Evolutionary conservation across 75 land plant genomes (phyloP), one percentile per base, ranked within the genome.

Genomic region (Pinus taeda): DNA sequence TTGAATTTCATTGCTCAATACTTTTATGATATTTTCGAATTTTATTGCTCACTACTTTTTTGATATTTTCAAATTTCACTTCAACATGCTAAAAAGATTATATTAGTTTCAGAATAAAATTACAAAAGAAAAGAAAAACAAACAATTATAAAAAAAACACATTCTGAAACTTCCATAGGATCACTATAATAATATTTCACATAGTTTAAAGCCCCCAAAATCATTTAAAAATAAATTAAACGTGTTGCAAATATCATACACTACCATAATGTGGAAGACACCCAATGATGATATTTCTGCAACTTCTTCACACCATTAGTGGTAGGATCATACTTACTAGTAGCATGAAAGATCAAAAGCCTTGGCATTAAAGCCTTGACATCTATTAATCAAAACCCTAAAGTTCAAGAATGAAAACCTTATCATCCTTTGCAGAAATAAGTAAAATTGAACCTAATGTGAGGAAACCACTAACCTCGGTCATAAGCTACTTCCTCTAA

Each of bases 401-500:
- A 39, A 18, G 45, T 0, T 14, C 15, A 3, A 69, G 2, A 15
- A 69, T 18, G 9, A 6, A 69, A 39, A 37, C 49, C 49, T 9
- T 26, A 65, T 7, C 8, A 22, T 3, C 12, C 67, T 0, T 64
- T 21, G 2, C 1, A 0, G 0, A 6, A 64, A 64, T 3, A 26
- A n/a, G 12, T 12, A 9, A 64, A 64, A 29, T 4, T 17, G 2
- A 64, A 11, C 6, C 36, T 0, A 24, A 64, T 5, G 3, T 0
- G 29, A 24, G 12, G 33, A 3, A 12, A 4, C 6, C 22, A 64
- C 49, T 26, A 11, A 71, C 91, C 93, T 92, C 88, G 63, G 93
- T 92, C 4, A 93, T 93, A 20, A 92, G 90, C 70, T 92, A 93
- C 89, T 92, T 92, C 87, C 93, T 90, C 15, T 90, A 93, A 75